Evolutionary conservation across 345 rosid species (phyloP), one percentile per base, ranked within the genome.

Genomic region (Rhodamnia argentea): DNA sequence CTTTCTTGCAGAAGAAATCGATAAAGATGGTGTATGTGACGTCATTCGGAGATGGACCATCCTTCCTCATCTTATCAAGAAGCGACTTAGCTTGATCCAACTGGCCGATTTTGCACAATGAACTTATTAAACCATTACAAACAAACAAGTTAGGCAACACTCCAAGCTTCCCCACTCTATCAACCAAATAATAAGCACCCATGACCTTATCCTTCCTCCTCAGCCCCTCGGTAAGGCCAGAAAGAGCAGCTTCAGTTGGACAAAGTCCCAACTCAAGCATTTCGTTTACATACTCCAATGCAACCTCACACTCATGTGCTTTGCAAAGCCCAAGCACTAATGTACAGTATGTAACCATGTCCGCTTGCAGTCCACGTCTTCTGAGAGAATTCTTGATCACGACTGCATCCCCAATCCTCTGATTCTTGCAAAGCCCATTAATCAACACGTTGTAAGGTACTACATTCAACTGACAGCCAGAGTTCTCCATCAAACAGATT

Each of bases 1-100:
- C 96, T 90, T 94, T 91, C 92, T 95, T 95, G 88, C 96, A 95
- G 86, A 94, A 94, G 59, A 95, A 95, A 92, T 93, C 93, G 23
- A 97, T 92, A 89, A 97, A 86, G 89, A 97, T 92, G 24, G 96
- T 91, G 90, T 89, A 96, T 22, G 99, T 93, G 59, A 94, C 92
- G 82, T 92, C 93, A 90, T 96, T 93, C 1, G 95, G 92, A 74
- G 54, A 76, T 64, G 93, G 86, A 7, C 94, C 86, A 5, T 58
- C 91, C 83, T 47, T 87, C 85, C 82, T 89, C 99, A 97, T 96
- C 83, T 88, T 90, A 82, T 90, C 84, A 84, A 91, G 94, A 64
- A 96, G 96, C 83, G 86, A 87, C 91, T 92, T 93, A 6, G 99
- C 98, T 90, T 95, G 92, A 20, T 92, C 88, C 51, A 90, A 91